A percentile compares a stretch with the other conserved stretches of the same genome.
Conservation (phyloP, 192 early-diverging fungal genomes). For the Backusella parvicylindrica region DNA sequence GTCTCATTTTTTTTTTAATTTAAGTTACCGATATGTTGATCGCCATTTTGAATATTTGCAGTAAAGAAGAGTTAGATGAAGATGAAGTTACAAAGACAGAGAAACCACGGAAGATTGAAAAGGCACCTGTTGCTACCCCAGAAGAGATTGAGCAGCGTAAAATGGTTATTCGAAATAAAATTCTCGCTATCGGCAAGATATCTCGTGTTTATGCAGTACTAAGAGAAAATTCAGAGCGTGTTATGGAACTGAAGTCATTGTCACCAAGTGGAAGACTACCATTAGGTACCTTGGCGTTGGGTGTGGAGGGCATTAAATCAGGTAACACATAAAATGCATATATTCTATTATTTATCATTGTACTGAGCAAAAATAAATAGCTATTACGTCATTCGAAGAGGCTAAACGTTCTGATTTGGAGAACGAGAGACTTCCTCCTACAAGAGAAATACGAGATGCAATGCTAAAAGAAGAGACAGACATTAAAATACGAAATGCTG, state of each 20-base stretch:
- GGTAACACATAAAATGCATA: slow-evolving; percentile 39
- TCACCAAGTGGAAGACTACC: slow-evolving; percentile 85
- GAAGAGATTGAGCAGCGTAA: slow-evolving; percentile 62
- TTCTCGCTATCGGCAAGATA: slow-evolving; percentile 90
- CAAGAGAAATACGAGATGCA: slow-evolving; percentile 46
- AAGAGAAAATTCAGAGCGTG: slow-evolving; percentile 86
- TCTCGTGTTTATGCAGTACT: slow-evolving; percentile 87
- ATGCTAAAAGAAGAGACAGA: slow-evolving; percentile 29
- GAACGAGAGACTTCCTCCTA: slow-evolving; percentile 91
- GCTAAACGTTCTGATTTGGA: slow-evolving; percentile 87
- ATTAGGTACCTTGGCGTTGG: slow-evolving; percentile 80
- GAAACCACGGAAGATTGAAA: slow-evolving; percentile 1
- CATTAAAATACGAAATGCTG: slow-evolving; percentile 32
- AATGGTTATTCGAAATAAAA: slow-evolving; percentile 79
- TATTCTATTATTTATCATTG: neutral
- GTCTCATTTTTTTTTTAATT: neutral
- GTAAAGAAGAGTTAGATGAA: slow-evolving; percentile 86
- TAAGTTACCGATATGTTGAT: slow-evolving; percentile 95
- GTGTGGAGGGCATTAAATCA: slow-evolving; percentile 89
- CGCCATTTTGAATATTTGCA: slow-evolving; percentile 92
- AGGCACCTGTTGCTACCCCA: slow-evolving; percentile 1
- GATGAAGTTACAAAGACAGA: slow-evolving; percentile 36
- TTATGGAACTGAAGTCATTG: slow-evolving; percentile 90
- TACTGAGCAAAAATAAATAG: slow-evolving; percentile 27
- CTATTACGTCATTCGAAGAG: slow-evolving; percentile 90